Evolutionary conservation across 768 basidiomycete genomes (phyloP).

Genomic region (Suillus plorans): DNA sequence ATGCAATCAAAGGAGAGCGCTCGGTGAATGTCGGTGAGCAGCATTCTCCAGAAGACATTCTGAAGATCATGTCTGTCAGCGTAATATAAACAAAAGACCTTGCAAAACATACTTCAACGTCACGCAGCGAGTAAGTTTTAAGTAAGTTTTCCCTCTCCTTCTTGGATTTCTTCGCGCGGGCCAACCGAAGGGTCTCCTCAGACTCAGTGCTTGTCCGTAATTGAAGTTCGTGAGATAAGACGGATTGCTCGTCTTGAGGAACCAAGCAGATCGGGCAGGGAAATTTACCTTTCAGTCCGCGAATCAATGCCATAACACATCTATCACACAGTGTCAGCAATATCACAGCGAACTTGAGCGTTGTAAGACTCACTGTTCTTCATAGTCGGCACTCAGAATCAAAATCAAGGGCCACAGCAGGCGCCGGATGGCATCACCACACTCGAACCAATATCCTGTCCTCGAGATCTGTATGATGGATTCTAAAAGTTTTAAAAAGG

Average conservation of each 20-base stretch:
- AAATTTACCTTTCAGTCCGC: constrained; percentile 9
- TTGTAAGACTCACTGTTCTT: constrained; percentile 19
- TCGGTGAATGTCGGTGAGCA: no score
- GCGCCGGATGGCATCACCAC: not conserved
- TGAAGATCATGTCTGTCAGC: no score
- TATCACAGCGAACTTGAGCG: not conserved
- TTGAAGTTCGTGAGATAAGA: not conserved
- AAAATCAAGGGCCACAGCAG: constrained; percentile 5
- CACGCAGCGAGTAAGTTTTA: no score
- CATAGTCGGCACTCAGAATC: no score
- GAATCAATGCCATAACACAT: constrained; percentile 18
- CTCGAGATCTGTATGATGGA: constrained; percentile 1
- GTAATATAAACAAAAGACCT: no score
- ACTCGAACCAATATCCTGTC: constrained; percentile 4
- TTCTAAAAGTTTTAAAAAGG: no score
- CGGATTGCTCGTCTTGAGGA: not conserved
- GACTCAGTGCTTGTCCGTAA: not conserved
- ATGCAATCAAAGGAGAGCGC: no score
- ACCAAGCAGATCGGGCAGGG: constrained; percentile 22
- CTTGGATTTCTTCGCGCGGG: not conserved
- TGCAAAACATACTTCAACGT: no score
- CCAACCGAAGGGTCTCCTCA: not conserved
- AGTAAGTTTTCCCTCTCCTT: constrained; percentile 3
- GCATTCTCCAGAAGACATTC: no score
- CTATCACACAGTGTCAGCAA: constrained; percentile 9